Evolutionary conservation across 257 asterid species (phyloP).

Genomic region (Forsythia viridissima): DNA sequence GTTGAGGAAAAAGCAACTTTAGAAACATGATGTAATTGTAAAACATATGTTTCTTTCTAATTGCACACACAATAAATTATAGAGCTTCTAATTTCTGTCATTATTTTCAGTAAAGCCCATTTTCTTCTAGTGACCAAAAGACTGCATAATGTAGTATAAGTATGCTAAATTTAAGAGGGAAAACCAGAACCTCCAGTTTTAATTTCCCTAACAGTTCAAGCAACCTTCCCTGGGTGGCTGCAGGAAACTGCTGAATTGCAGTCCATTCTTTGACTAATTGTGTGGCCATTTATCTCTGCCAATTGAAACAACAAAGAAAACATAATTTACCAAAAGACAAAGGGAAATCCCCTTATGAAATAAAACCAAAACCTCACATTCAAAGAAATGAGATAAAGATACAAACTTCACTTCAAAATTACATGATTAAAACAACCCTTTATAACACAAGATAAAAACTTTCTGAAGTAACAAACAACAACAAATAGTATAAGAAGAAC

Average conservation of each 20-base stretch:
- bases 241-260: conserved; percentile 86
- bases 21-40: not conserved
- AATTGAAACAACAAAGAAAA: not conserved
- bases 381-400: not conserved
- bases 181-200: conserved; percentile 66
- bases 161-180: conserved; percentile 3
- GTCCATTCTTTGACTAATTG: conserved; percentile 82
- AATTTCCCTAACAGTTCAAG: conserved; percentile 75
- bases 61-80: not conserved
- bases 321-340: not conserved
- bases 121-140: not conserved
- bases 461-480: not conserved
- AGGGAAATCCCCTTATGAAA: not conserved
- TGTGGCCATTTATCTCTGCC: conserved; percentile 66
- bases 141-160: conserved; percentile 5
- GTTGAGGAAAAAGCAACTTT: not conserved
- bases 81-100: not conserved
- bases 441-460: not conserved
- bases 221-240: conserved; percentile 87
- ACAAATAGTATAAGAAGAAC: not conserved
- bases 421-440: not conserved
- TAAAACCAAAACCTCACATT: not conserved
- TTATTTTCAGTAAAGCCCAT: not conserved
- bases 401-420: not conserved
- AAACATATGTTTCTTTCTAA: not conserved